phyloP scores from a whole-genome alignment of 1,139 yeast genomes.

The Hemisphaericaspora xylofermentans region DNA sequence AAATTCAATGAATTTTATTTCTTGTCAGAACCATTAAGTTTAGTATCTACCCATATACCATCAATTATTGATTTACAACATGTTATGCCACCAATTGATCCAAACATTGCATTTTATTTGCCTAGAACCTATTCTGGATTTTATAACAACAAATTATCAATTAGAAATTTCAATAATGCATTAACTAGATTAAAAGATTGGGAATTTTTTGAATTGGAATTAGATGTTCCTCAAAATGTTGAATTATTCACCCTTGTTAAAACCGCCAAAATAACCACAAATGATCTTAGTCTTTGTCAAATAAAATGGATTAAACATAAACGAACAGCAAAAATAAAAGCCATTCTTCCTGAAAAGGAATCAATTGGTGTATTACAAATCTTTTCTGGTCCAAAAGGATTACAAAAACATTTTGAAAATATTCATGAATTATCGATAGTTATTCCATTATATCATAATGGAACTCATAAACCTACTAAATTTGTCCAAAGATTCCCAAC shows the following conservation, averaged over 20 bases:
- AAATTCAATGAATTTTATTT: slow-evolving; percentile 62
- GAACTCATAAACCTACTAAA: slow-evolving; percentile 51
- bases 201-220: slow-evolving; percentile 76
- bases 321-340: slow-evolving; percentile 76
- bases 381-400: slow-evolving; percentile 69
- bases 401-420: slow-evolving; percentile 57
- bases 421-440: slow-evolving; percentile 73
- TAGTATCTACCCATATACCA: slow-evolving; percentile 87
- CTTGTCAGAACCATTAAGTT: slow-evolving; percentile 68
- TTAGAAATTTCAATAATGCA: slow-evolving; percentile 75
- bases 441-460: slow-evolving; percentile 75
- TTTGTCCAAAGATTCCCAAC: slow-evolving; percentile 78
- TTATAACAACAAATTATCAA: slow-evolving; percentile 54
- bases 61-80: slow-evolving; percentile 77
- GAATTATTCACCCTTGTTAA: slow-evolving; percentile 59
- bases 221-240: slow-evolving; percentile 67
- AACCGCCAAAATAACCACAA: slow-evolving; percentile 51
- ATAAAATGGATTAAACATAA: slow-evolving; percentile 64
- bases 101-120: slow-evolving; percentile 71
- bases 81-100: slow-evolving; percentile 79
- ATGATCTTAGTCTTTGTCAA: slow-evolving; percentile 70
- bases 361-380: slow-evolving; percentile 73
- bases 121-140: slow-evolving; percentile 87
- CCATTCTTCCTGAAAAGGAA: slow-evolving; percentile 68
- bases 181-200: slow-evolving; percentile 68